Percentiles rank a stretch among this genome's conserved stretches.
These are phyloP conservation scores for Iris macrosiphon DNA, from an alignment of 106 monocot genomes.

Conservation along the genomic window DNA sequence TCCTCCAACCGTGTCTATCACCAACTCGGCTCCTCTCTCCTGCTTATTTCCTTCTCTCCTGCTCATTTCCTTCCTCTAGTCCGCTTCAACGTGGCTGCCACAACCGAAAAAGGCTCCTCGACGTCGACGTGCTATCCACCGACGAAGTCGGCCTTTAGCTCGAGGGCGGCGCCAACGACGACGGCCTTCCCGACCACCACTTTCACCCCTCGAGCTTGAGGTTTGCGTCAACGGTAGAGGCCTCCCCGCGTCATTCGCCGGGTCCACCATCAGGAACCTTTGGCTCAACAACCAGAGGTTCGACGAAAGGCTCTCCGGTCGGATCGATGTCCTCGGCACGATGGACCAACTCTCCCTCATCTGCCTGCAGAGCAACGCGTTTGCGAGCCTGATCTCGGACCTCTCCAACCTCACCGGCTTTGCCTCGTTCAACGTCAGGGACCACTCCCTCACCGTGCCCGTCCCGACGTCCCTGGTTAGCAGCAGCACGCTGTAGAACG, in stretches of 20 bases:
- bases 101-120: too few relatives aligned
- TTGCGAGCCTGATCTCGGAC: conserved; percentile 62
- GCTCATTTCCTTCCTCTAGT: neutral
- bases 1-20: too few relatives aligned
- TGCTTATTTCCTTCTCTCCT: neutral
- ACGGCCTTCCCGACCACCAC: neutral
- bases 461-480: conserved; percentile 37
- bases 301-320: conserved; percentile 38
- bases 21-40: too few relatives aligned
- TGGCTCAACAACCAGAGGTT: conserved; percentile 64
- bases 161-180: conserved; percentile 7
- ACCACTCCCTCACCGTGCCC: conserved; percentile 46
- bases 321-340: conserved; percentile 31
- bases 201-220: too few relatives aligned
- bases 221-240: too few relatives aligned
- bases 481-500: conserved; percentile 20
- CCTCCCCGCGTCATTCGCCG: conserved; percentile 34
- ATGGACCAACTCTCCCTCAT: conserved; percentile 35
- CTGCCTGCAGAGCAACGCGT: conserved; percentile 61
- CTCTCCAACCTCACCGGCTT: conserved; percentile 33
- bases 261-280: conserved; percentile 29
- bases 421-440: conserved; percentile 38
- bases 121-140: conserved; percentile 11
- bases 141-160: neutral
- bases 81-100: too few relatives aligned